Base-by-base conservation (phyloP, 2,329 filamentous ascomycete species). In the Microthyrium microscopicum region DNA sequence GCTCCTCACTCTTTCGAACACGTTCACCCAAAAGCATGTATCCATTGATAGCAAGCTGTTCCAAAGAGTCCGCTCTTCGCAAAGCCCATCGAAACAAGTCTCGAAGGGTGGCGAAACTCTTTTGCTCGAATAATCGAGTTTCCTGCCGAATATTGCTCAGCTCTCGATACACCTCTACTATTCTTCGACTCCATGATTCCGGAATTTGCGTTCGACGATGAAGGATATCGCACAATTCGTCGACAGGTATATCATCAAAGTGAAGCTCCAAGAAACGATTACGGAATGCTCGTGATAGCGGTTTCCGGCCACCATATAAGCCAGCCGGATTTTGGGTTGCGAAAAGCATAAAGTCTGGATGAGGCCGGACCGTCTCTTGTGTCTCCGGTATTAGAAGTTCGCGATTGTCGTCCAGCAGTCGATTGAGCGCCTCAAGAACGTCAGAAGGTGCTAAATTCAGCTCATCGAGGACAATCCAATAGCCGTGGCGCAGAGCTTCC, bases 391-490 rank as follows among this genome's bases (percentile, higher is more conserved):
- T 85, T 17, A 98, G 66, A 4, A 99, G 69, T 54, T 99, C 89
- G 39, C 89, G 69, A 45, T 98, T 99, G 49, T 99, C 89, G 46
- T 99, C 89, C 1, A 99, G 63, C 0, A 99, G 68, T 45, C 89
- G 77, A 54, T 99, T 99, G 25, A 99, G 63, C 0, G 89, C 89
- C 57, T 99, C 89, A 0, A 98, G 64, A 16, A 99, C 87, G 59
- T 99, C 89, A 0, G 87, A 95, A 0, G 91, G 89, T 0, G 91
- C 91, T 48, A 99, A 57, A 49, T 99, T 99, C 36, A 99, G 66
- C 53, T 99, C 91, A 49, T 99, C 89, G 1, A 99, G 72, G 15
- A 98, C 87, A 40, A 98, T 92, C 89, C 89, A 99, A 49, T 93
- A 81, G 7, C 89, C 89, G 50, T 91, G 75, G 29, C 87, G 70